Evolutionary conservation across 352 stramenopile genomes (phyloP).

Genomic region (Saprolegnia diclina): DNA sequence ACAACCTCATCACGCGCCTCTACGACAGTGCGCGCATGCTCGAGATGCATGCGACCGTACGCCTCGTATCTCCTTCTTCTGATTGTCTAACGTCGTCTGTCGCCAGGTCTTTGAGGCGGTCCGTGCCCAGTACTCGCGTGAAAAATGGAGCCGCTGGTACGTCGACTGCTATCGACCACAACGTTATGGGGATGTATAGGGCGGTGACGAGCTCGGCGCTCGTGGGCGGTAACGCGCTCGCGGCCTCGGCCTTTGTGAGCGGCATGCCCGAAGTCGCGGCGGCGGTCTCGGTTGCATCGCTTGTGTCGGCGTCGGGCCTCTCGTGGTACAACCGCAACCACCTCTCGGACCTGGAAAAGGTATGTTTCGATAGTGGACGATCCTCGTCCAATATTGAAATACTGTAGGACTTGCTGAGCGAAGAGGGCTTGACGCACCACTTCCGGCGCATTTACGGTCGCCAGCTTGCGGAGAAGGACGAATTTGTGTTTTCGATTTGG

Average conservation of each 20-base stretch:
- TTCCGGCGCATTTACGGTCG: slow-evolving; percentile 92
- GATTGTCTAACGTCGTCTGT: neutral
- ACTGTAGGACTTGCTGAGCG: slow-evolving; percentile 59
- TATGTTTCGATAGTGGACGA: neutral
- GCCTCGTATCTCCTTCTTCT: slow-evolving; percentile 1
- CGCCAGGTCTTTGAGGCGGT: slow-evolving; percentile 64
- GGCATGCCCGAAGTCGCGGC: slow-evolving; percentile 76
- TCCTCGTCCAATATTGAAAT: too few species aligned
- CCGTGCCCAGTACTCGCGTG: slow-evolving; percentile 60
- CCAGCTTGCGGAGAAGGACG: slow-evolving; percentile 95
- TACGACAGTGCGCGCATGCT: slow-evolving; percentile 89
- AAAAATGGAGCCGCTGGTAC: slow-evolving; percentile 73
- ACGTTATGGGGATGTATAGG: too few species aligned
- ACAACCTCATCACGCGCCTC: slow-evolving; percentile 99
- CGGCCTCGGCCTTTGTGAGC: slow-evolving; percentile 69
- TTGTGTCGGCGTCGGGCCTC: slow-evolving; percentile 77
- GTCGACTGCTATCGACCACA: too few species aligned
- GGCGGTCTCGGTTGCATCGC: slow-evolving; percentile 66
- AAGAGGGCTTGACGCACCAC: slow-evolving; percentile 85
- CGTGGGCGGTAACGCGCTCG: slow-evolving; percentile 67
- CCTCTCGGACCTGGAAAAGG: slow-evolving; percentile 76
- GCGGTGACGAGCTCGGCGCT: slow-evolving; percentile 52
- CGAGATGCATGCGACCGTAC: slow-evolving; percentile 91
- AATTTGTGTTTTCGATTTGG: slow-evolving; percentile 95
- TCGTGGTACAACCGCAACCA: slow-evolving; percentile 87